Conservation (phyloP, 2,329 filamentous ascomycete species). For the Colletotrichum liaoningense region DNA sequence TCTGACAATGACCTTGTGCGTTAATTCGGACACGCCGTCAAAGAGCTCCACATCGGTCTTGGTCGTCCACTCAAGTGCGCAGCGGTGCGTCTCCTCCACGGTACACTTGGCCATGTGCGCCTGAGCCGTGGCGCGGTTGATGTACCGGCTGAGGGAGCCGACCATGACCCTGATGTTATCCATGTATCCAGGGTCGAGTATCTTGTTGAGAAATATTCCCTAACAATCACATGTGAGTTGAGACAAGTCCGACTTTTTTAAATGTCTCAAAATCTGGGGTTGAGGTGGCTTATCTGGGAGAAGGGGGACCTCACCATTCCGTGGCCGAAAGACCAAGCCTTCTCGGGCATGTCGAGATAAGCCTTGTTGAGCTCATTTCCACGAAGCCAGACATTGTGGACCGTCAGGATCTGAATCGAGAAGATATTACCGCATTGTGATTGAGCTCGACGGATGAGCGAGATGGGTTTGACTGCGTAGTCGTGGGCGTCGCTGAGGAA, state of each 20-base stretch:
- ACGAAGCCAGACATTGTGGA: conserved; percentile 33
- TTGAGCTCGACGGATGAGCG: conserved; percentile 21
- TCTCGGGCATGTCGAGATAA: conserved; percentile 32
- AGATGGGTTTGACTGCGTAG: conserved; percentile 13
- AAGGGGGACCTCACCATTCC: conserved; percentile 28
- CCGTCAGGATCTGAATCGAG: conserved; percentile 15
- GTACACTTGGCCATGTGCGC: conserved; percentile 26
- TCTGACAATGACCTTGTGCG: conserved; percentile 33
- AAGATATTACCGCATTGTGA: conserved; percentile 29
- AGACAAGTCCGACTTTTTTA: conserved; percentile 1
- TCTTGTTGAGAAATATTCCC: conserved; percentile 37
- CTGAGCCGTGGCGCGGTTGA: conserved; percentile 22
- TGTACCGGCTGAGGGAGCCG: conserved; percentile 29
- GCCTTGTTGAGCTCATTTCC: conserved; percentile 26
- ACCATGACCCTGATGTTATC: conserved; percentile 27
- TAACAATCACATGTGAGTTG: conserved; percentile 1
- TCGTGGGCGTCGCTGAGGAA: conserved; percentile 28
- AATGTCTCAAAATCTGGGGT: conserved; percentile 20
- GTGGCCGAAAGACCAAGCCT: conserved; percentile 31
- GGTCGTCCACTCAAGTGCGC: conserved; percentile 32
- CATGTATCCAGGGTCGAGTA: conserved; percentile 31
- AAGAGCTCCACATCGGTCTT: conserved; percentile 25
- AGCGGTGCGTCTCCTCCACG: conserved; percentile 35
- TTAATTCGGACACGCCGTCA: conserved; percentile 26
- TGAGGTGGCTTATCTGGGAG: conserved; percentile 12